phyloP scores from a whole-genome alignment of 164 flowering plant species.

The Sedum album region DNA sequence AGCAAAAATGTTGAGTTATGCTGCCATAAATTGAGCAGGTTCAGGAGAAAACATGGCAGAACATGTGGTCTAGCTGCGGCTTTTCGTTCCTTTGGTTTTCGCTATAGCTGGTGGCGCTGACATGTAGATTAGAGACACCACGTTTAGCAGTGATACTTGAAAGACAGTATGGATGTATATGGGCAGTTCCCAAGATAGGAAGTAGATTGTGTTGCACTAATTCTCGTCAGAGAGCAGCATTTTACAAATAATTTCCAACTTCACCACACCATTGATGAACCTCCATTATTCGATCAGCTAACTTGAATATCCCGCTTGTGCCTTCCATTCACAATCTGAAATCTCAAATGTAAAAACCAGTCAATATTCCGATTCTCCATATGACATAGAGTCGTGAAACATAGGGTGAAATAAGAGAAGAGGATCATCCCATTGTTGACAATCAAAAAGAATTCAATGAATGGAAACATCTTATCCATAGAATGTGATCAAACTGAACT shows the following conservation, averaged over 20 bases:
- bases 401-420: background rate
- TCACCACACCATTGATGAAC: constrained; percentile 6
- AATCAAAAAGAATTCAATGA: background rate
- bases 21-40: too few species aligned
- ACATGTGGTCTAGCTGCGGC: background rate
- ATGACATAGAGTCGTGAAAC: too few species aligned
- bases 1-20: too few species aligned
- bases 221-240: background rate
- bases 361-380: background rate
- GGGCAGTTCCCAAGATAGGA: background rate
- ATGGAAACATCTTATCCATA: background rate
- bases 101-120: background rate
- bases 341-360: too few species aligned
- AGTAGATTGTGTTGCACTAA: background rate
- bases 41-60: too few species aligned
- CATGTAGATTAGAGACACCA: background rate
- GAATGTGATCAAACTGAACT: background rate
- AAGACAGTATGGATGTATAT: background rate
- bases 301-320: too few species aligned
- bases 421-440: background rate
- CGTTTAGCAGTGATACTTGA: background rate
- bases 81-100: background rate
- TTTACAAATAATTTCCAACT: background rate
- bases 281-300: constrained; percentile 6
- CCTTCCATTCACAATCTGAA: constrained; percentile 11